A percentile compares a stretch with the other conserved stretches of the same genome.
phyloP scores from a whole-genome alignment of 2,329 filamentous ascomycete genomes.

The Alternaria postmessia region DNA sequence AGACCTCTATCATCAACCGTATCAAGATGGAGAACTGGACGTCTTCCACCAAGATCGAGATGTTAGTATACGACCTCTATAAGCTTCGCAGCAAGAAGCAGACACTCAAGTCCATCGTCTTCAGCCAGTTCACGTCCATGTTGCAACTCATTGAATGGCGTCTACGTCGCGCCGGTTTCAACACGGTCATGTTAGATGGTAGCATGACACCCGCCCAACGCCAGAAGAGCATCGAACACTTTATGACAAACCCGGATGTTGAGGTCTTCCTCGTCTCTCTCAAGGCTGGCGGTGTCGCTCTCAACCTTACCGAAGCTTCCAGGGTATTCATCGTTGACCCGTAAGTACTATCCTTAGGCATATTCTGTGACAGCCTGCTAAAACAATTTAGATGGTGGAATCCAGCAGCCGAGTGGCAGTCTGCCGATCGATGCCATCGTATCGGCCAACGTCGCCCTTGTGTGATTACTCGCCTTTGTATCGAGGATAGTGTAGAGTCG shows the following conservation, averaged over 20 bases:
- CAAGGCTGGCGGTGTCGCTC: conserved; percentile 92
- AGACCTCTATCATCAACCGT: conserved; percentile 96
- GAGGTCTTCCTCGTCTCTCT: conserved; percentile 96
- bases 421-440: conserved; percentile 83
- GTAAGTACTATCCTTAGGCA: conserved; percentile 61
- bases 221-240: conserved; percentile 92
- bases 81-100: conserved; percentile 90
- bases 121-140: conserved; percentile 98
- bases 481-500: conserved; percentile 96
- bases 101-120: conserved; percentile 96
- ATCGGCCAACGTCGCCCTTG: conserved; percentile 95
- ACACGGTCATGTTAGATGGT: conserved; percentile 96
- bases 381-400: conserved; percentile 84
- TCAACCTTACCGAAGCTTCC: conserved; percentile 94
- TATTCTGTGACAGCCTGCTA: conserved; percentile 24
- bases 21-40: conserved; percentile 99
- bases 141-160: conserved; percentile 97
- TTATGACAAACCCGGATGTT: conserved; percentile 93
- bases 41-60: conserved; percentile 96
- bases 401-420: conserved; percentile 99
- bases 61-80: conserved; percentile 93
- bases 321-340: conserved; percentile 96
- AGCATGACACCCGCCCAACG: conserved; percentile 95
- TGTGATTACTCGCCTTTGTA: conserved; percentile 91
- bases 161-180: conserved; percentile 93